phyloP scores from a whole-genome alignment of 768 basidiomycete genomes.

The Wakefieldia striispora region DNA sequence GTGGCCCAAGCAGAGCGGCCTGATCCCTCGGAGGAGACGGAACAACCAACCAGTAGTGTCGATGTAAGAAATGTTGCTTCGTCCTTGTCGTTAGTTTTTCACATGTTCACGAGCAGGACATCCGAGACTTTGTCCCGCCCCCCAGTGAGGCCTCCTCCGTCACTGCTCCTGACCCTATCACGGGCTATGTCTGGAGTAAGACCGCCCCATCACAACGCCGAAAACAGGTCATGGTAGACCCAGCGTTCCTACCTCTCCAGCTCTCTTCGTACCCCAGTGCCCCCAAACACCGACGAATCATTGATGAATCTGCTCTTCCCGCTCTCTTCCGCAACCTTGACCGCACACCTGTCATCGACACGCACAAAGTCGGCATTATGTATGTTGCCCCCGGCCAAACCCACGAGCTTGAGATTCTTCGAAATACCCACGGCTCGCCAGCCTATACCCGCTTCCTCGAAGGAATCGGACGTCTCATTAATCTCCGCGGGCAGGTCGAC shows the following conservation, averaged over 20 bases:
- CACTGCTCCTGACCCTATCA: conserved; percentile 65
- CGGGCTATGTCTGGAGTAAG: conserved; percentile 86
- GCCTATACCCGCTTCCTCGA: conserved; percentile 93
- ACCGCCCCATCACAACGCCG: conserved; percentile 85
- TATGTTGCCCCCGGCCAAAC: conserved; percentile 93
- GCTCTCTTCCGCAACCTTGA: conserved; percentile 70
- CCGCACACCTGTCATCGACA: conserved; percentile 90
- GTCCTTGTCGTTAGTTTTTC: conserved; percentile 3
- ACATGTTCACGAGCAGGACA: conserved; percentile 19
- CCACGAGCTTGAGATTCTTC: conserved; percentile 79
- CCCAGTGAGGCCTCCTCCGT: conserved; percentile 14
- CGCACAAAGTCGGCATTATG: conserved; percentile 93
- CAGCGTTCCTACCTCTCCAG: conserved; percentile 82
- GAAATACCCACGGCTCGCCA: conserved; percentile 90
- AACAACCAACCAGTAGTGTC: not conserved
- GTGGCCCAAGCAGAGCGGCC: conserved; percentile 33
- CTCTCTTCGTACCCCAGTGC: conserved; percentile 69
- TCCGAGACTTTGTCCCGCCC: conserved; percentile 11
- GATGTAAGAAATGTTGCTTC: conserved; percentile 9
- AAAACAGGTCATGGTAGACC: conserved; percentile 82
- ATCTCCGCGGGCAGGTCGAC: conserved; percentile 85
- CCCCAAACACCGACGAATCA: conserved; percentile 40
- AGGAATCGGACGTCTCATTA: conserved; percentile 84
- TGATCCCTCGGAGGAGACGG: conserved; percentile 20
- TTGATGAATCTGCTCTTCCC: conserved; percentile 54